Evolutionary conservation across 1,284 basidiomycete species (phyloP), one percentile per base, ranked within the genome.

Genomic region (Mycosarcoma maydis): DNA sequence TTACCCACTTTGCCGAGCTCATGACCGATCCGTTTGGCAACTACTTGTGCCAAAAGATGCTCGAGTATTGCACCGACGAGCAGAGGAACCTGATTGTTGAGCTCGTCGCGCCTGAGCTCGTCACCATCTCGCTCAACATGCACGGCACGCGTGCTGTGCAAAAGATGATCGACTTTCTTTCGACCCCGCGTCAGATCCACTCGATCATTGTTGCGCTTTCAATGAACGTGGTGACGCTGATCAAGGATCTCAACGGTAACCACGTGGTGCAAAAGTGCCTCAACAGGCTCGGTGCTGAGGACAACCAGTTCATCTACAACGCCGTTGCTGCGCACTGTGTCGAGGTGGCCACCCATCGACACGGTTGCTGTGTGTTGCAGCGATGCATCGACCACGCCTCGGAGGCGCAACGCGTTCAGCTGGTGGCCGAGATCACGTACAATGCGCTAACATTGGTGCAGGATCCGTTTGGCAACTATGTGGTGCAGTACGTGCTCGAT

Each of bases 21-120:
- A 99, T 98, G 96, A 98, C 75, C 90, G 96, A 98, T 86, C 94
- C 96, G 3, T 98, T 99, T 83, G 96, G 96, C 74, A 99, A 98
- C 85, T 99, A 99, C 82, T 87, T 99, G 51, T 98, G 95, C 84
- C 96, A 98, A 84, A 98, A 98, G 85, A 87, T 99, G 51, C 86
- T 99, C 73, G 96, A 99, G 84, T 95, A 90, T 83, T 94, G 94
- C 29, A 97, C 94, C 14, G 95, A 99, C 80, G 96, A 98, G 80
- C 96, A 98, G 82, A 89, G 96, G 62, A 95, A 94, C 81, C 87
- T 94, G 43, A 96, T 98, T 62, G 97, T 96, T 83, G 95, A 98
- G 83, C 94, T 92, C 20, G 95, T 99, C 47, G 92, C 94, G 30
- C 90, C 93, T 78, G 96, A 99, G 77, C 87, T 99, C 46, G 96